phyloP scores from a whole-genome alignment of 2,329 filamentous ascomycete genomes.

The Cercospora brassicicola region DNA sequence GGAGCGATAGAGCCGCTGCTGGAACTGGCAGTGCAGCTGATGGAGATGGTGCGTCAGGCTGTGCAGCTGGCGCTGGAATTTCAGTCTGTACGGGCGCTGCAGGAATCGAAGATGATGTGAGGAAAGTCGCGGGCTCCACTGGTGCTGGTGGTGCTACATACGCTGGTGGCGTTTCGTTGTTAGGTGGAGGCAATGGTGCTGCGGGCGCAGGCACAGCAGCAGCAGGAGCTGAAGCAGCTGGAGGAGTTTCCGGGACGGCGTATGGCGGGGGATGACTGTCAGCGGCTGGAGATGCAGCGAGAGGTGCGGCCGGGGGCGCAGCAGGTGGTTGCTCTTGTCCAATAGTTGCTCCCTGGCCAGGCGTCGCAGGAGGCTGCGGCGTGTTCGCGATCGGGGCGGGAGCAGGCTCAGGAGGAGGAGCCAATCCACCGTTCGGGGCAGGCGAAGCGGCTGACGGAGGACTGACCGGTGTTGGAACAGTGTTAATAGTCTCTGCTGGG shows the following conservation, averaged over 20 bases:
- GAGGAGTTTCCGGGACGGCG: background rate
- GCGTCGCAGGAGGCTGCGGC: background rate
- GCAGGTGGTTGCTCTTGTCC: background rate
- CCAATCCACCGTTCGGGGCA: background rate
- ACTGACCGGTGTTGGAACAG: background rate
- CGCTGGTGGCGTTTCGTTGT: background rate
- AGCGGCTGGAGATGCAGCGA: background rate
- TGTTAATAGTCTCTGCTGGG: background rate
- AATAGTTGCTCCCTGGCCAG: background rate
- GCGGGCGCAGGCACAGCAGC: background rate
- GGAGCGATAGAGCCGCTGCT: background rate
- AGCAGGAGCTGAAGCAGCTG: background rate
- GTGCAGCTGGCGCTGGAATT: background rate
- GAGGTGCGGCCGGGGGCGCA: background rate
- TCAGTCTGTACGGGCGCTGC: background rate
- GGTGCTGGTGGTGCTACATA: background rate
- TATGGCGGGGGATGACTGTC: background rate
- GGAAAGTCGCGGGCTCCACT: background rate
- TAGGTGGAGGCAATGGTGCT: background rate
- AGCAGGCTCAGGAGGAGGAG: background rate
- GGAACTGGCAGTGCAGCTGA: background rate
- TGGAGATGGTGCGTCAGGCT: background rate
- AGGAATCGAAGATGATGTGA: background rate
- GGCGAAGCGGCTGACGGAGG: background rate
- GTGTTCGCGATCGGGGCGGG: background rate